Percentiles rank a stretch among this genome's conserved stretches.
Evolutionary conservation across 2,329 filamentous ascomycete species (phyloP).

Genomic region (Sphaerulina vaccinii): DNA sequence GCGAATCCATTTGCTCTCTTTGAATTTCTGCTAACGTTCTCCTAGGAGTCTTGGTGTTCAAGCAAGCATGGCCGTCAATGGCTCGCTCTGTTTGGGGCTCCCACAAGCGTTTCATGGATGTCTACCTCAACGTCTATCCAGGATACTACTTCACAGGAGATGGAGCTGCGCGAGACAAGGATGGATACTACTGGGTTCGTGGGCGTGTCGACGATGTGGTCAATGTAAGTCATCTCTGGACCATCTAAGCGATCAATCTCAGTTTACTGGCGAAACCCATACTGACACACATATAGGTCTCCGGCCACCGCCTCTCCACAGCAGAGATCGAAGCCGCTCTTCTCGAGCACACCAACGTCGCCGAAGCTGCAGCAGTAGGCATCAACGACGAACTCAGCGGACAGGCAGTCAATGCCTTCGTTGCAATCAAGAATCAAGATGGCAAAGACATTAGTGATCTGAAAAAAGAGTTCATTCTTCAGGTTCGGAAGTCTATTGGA

Average conservation of each 20-base stretch:
- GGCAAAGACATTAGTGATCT: slow-evolving; percentile 74
- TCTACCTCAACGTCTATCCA: slow-evolving; percentile 95
- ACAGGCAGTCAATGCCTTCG: slow-evolving; percentile 96
- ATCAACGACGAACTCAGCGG: slow-evolving; percentile 91
- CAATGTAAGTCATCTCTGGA: no score
- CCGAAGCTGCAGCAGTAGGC: slow-evolving; percentile 93
- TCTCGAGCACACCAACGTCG: slow-evolving; percentile 84
- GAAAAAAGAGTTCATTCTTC: slow-evolving; percentile 88
- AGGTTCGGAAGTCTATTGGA: slow-evolving; percentile 95
- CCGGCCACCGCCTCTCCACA: slow-evolving; percentile 93
- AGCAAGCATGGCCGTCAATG: slow-evolving; percentile 98
- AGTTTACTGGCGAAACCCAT: no score
- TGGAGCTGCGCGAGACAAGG: slow-evolving; percentile 91
- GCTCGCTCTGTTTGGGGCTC: slow-evolving; percentile 95
- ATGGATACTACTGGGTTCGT: slow-evolving; percentile 99
- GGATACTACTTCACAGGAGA: slow-evolving; percentile 97
- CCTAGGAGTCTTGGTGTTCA: slow-evolving; percentile 95
- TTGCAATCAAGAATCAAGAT: slow-evolving; percentile 84
- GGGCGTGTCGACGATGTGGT: slow-evolving; percentile 98
- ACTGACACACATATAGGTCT: no score
- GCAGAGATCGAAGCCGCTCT: slow-evolving; percentile 97
- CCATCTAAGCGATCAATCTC: no score
- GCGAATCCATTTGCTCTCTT: no score
- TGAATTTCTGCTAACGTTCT: no score
- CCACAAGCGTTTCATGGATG: slow-evolving; percentile 98